Percentiles rank a stretch among this genome's conserved stretches.
Evolutionary conservation across 495 filamentous ascomycete genomes (phyloP).

Genomic region (Xylaria curta): DNA sequence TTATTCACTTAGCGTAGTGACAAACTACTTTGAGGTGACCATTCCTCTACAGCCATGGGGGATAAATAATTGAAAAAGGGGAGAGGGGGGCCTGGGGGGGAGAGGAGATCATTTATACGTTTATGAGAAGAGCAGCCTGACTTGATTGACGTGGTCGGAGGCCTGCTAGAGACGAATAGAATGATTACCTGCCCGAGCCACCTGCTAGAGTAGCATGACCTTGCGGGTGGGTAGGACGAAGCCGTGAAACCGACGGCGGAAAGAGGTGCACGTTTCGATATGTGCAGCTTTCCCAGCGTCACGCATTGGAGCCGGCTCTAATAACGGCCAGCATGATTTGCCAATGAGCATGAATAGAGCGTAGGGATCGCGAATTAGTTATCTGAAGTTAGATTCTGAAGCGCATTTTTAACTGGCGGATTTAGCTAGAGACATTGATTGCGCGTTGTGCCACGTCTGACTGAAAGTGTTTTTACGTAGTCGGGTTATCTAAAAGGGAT

Average conservation of each 20-base stretch:
- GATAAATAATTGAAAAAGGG: background rate
- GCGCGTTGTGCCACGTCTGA: too few relatives aligned
- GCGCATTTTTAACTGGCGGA: too few relatives aligned
- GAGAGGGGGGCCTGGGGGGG: constrained; percentile 22
- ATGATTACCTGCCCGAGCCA: background rate
- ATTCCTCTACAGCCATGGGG: background rate
- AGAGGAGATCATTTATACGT: constrained; percentile 13
- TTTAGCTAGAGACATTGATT: too few relatives aligned
- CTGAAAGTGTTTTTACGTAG: too few relatives aligned
- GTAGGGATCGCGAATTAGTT: too few relatives aligned
- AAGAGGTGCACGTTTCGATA: background rate
- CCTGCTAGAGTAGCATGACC: background rate
- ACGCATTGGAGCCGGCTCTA: too few relatives aligned
- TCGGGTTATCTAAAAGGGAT: too few relatives aligned
- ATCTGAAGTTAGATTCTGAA: too few relatives aligned
- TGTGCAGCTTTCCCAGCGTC: too few relatives aligned
- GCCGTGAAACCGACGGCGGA: background rate
- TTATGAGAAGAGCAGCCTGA: background rate
- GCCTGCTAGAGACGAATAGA: background rate
- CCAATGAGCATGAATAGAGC: too few relatives aligned
- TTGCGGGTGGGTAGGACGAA: background rate
- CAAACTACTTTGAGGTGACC: background rate
- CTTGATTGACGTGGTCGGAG: background rate
- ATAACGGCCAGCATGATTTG: too few relatives aligned
- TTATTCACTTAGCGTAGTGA: background rate